A percentile compares a stretch with the other conserved stretches of the same genome.
Conservation (phyloP, 2,329 filamentous ascomycete genomes). For the Lasiodiplodia sp. region DNA sequence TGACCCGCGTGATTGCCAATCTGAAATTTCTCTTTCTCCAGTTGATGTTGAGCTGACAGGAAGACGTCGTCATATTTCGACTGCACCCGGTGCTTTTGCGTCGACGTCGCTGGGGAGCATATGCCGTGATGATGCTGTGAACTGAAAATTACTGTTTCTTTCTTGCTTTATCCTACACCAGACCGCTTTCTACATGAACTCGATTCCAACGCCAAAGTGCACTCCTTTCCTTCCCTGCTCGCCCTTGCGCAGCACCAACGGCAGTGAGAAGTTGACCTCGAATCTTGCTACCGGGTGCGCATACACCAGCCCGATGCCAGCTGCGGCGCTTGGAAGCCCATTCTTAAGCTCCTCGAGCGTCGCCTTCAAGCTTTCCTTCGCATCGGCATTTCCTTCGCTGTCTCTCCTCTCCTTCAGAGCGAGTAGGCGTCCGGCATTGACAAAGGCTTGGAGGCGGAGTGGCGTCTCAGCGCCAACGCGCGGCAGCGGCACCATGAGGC, state of each 20-base stretch:
- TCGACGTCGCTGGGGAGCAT: neutral
- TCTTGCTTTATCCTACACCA: constrained; percentile 17
- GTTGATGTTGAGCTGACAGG: no score
- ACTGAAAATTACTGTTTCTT: constrained; percentile 17
- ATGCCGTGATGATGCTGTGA: neutral
- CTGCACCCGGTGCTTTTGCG: neutral
- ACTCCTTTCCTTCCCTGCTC: constrained; percentile 91
- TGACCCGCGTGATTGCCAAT: neutral
- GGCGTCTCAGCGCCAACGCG: constrained; percentile 82
- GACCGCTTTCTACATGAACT: constrained; percentile 74
- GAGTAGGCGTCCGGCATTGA: constrained; percentile 87
- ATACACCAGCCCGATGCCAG: constrained; percentile 90
- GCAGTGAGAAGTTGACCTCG: constrained; percentile 93
- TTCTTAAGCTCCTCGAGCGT: constrained; percentile 76
- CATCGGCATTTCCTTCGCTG: constrained; percentile 54
- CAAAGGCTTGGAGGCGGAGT: constrained; percentile 85
- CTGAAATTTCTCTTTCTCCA: neutral
- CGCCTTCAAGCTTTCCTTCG: constrained; percentile 62
- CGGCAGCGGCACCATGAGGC: constrained; percentile 84
- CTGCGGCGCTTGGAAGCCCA: constrained; percentile 83
- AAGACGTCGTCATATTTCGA: neutral
- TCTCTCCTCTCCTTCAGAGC: constrained; percentile 64
- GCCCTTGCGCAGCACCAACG: constrained; percentile 79
- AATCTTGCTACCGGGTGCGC: constrained; percentile 93
- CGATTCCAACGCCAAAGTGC: constrained; percentile 95